These are phyloP conservation scores for Ophiostoma tasmaniense DNA, from an alignment of 2,329 filamentous ascomycete species.

Conservation along the genomic window DNA sequence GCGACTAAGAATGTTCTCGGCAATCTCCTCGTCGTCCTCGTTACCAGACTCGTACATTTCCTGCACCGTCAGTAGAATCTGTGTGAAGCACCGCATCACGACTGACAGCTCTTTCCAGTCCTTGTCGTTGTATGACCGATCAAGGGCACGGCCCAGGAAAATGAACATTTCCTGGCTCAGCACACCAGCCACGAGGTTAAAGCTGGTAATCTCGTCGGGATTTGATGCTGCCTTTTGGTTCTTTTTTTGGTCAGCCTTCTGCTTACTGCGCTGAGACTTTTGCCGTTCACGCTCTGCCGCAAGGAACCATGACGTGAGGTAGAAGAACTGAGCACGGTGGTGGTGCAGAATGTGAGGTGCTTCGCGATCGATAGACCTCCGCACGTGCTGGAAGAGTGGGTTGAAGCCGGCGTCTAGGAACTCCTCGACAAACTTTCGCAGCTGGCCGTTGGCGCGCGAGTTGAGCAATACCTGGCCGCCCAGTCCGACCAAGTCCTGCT, in stretches of 20 bases:
- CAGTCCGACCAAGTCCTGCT: constrained; percentile 53
- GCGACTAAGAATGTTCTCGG: constrained; percentile 89
- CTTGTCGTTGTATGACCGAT: constrained; percentile 70
- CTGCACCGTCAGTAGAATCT: constrained; percentile 85
- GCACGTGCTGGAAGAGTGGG: constrained; percentile 73
- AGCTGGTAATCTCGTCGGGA: constrained; percentile 57
- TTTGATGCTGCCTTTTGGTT: neutral
- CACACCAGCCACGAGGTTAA: constrained; percentile 78
- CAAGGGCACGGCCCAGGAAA: constrained; percentile 74
- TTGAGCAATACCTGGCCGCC: constrained; percentile 65
- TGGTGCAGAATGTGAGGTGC: constrained; percentile 69
- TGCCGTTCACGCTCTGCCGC: constrained; percentile 72
- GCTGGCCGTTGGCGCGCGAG: constrained; percentile 61
- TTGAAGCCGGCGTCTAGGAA: constrained; percentile 96
- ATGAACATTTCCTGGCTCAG: constrained; percentile 95
- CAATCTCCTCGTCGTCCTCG: constrained; percentile 95
- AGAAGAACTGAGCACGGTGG: constrained; percentile 82
- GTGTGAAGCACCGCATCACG: constrained; percentile 88
- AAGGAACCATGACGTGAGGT: constrained; percentile 86
- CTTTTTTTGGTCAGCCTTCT: constrained; percentile 26
- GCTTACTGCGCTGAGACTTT: constrained; percentile 41
- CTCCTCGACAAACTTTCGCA: constrained; percentile 79
- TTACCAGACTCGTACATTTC: constrained; percentile 78
- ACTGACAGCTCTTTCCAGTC: constrained; percentile 80
- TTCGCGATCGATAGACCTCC: constrained; percentile 85